phyloP scores from a whole-genome alignment of 805 yeast genomes.

The Saturnispora ahearnii region DNA sequence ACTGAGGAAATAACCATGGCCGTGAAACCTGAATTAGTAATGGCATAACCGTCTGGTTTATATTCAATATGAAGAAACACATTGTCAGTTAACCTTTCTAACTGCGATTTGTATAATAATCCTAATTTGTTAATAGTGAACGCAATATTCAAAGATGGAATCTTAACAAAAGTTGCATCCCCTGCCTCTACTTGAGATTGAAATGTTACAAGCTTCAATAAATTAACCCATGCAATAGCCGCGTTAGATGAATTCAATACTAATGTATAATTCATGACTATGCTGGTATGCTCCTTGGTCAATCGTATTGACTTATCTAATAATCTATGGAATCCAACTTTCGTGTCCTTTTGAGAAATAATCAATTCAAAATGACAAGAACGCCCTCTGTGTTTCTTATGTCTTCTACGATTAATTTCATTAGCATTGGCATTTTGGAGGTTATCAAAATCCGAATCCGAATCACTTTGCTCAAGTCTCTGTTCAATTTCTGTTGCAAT shows the following conservation, averaged over 20 bases:
- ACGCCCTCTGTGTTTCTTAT: conserved; percentile 12
- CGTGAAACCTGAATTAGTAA: conserved; percentile 24
- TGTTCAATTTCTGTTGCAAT: conserved; percentile 1
- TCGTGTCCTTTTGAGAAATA: conserved; percentile 16
- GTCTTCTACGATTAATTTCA: conserved; percentile 1
- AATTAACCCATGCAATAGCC: conserved; percentile 55
- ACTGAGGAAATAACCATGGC: conserved; percentile 34
- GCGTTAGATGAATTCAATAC: conserved; percentile 44
- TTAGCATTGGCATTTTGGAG: background rate
- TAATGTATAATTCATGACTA: conserved; percentile 36
- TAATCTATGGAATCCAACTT: conserved; percentile 49
- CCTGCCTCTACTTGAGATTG: background rate
- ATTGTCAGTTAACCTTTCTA: background rate
- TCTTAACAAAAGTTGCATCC: conserved; percentile 23
- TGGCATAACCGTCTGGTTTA: conserved; percentile 18
- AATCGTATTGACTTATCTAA: conserved; percentile 65
- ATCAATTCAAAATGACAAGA: conserved; percentile 14
- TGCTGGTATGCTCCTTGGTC: conserved; percentile 18
- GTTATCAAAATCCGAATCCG: background rate
- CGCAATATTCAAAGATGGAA: conserved; percentile 39
- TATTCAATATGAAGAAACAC: conserved; percentile 1
- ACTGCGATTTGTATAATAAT: background rate
- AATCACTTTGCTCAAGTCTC: background rate
- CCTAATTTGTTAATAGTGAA: conserved; percentile 23
- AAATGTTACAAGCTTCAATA: conserved; percentile 43